phyloP scores from a whole-genome alignment of 129 eudicot species.

The Centrapalus pauciflorus region DNA sequence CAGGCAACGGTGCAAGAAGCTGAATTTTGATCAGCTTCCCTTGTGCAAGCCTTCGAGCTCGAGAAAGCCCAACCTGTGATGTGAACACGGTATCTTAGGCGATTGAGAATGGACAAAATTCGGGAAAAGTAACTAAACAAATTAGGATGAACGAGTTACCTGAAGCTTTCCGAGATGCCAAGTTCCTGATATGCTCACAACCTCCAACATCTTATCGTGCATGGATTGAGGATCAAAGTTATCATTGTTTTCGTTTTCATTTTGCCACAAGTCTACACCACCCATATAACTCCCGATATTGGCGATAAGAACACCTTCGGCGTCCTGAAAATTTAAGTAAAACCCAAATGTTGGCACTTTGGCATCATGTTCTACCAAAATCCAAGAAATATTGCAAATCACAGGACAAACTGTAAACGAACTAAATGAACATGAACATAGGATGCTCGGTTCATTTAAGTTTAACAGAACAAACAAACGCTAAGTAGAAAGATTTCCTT shows the following conservation, averaged over 20 bases:
- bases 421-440: neutral
- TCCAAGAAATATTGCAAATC: neutral
- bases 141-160: conserved; percentile 23
- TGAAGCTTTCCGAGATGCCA: conserved; percentile 97
- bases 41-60: conserved; percentile 89
- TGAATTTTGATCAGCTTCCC: conserved; percentile 62
- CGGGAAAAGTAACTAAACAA: neutral
- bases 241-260: conserved; percentile 73
- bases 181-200: conserved; percentile 85
- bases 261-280: conserved; percentile 96
- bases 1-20: conserved; percentile 71
- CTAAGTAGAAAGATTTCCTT: neutral
- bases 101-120: neutral
- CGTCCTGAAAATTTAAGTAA: conserved; percentile 38
- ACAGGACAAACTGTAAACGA: neutral
- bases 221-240: conserved; percentile 67
- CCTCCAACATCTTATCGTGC: conserved; percentile 84
- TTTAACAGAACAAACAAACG: too few relatives aligned
- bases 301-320: conserved; percentile 84
- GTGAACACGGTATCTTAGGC: neutral
- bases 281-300: conserved; percentile 94
- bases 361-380: neutral
- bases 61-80: conserved; percentile 83
- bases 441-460: too few relatives aligned
- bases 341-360: neutral